phyloP scores from a whole-genome alignment of 306 rosid genomes.

The Citrullus colocynthis region DNA sequence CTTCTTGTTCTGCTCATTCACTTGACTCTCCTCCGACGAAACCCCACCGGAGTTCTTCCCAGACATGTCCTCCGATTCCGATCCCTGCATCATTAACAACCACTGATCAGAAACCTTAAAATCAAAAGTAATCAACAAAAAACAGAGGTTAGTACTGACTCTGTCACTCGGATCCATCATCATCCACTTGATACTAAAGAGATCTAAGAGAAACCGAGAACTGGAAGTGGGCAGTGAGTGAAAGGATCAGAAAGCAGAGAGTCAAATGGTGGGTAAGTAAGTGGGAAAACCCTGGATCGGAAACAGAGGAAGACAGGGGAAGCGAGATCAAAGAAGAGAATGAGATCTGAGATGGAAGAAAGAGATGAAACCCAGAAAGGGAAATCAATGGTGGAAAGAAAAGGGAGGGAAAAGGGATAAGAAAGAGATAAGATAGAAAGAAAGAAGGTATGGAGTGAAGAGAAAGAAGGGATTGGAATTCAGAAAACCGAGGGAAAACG shows the following conservation, averaged over 20 bases:
- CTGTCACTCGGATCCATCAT: conserved; percentile 64
- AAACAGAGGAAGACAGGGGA: background rate
- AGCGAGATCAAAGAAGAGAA: conserved; percentile 9
- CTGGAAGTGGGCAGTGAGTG: conserved; percentile 7
- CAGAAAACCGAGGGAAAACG: background rate
- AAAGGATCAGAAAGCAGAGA: background rate
- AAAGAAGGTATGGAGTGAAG: background rate
- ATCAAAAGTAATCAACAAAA: background rate
- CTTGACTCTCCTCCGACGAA: conserved; percentile 36
- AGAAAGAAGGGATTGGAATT: background rate
- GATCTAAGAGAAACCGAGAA: conserved; percentile 23
- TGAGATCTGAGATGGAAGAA: conserved; percentile 10
- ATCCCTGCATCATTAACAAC: conserved; percentile 44
- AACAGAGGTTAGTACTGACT: conserved; percentile 19
- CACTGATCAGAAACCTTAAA: conserved; percentile 17
- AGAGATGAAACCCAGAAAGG: background rate
- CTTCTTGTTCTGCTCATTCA: conserved; percentile 39
- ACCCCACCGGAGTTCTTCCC: conserved; percentile 28
- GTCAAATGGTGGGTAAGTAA: background rate
- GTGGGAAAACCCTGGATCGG: background rate
- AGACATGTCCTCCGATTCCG: conserved; percentile 46
- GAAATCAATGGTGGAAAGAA: background rate
- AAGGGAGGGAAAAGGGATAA: background rate
- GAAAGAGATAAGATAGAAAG: background rate
- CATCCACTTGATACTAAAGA: background rate